Evolutionary conservation across 352 stramenopile species (phyloP).

Genomic region (Phytophthora meadii): DNA sequence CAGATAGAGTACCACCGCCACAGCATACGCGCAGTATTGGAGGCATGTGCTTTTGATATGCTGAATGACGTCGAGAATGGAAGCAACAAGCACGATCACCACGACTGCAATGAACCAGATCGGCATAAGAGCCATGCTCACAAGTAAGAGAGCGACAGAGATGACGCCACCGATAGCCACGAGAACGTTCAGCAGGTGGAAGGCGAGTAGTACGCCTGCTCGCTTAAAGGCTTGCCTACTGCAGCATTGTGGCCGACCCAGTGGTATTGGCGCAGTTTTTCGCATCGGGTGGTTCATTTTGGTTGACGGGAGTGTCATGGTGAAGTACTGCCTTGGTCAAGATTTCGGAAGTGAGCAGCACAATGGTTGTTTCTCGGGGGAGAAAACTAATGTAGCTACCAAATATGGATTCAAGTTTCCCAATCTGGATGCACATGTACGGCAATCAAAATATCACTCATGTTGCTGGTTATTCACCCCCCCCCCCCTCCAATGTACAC

Average conservation of each 20-base stretch:
- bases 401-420: constrained; percentile 8
- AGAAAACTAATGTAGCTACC: constrained; percentile 11
- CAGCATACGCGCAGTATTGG: constrained; percentile 5
- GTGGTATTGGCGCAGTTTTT: background rate
- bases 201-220: constrained; percentile 15
- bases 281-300: background rate
- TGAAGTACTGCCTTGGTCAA: background rate
- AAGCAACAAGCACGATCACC: constrained; percentile 1
- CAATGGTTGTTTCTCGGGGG: background rate
- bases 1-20: constrained; percentile 13
- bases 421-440: too few species aligned
- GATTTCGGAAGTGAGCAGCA: constrained; percentile 5
- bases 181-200: constrained; percentile 21
- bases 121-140: constrained; percentile 20
- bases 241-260: constrained; percentile 2
- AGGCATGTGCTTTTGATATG: constrained; percentile 5
- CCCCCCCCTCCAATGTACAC: too few species aligned
- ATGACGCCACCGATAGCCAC: constrained; percentile 16
- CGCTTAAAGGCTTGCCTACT: constrained; percentile 4
- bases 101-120: constrained; percentile 11
- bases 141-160: constrained; percentile 7
- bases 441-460: too few species aligned
- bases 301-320: background rate
- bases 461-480: too few species aligned
- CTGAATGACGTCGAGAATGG: background rate